Evolutionary conservation across 345 rosid species (phyloP).

Genomic region (Capsella bursapastoris): DNA sequence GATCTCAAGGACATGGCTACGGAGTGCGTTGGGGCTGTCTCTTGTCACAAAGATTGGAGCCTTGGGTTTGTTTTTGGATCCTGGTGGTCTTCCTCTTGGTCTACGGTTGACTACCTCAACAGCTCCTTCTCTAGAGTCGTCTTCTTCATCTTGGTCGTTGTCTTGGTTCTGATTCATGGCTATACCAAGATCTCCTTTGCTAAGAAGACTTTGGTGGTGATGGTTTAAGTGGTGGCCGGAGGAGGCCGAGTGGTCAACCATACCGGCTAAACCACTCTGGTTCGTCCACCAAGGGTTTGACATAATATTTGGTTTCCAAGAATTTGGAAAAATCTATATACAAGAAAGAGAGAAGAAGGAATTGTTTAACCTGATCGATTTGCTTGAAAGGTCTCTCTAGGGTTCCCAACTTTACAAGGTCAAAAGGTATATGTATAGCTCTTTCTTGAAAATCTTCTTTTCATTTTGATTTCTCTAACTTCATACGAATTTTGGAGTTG

Average conservation of each 20-base stretch:
- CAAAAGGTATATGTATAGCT: conserved; percentile 38
- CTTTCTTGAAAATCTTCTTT: background rate
- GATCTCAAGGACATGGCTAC: conserved; percentile 81
- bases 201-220: conserved; percentile 48
- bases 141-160: conserved; percentile 62
- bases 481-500: conserved; percentile 1
- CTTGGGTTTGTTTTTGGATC: conserved; percentile 81
- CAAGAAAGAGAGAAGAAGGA: conserved; percentile 13
- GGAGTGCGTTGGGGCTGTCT: conserved; percentile 88
- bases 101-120: conserved; percentile 71
- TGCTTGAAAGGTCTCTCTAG: conserved; percentile 26
- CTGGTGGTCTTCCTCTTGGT: conserved; percentile 84
- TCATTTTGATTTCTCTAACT: conserved; percentile 9
- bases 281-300: conserved; percentile 85
- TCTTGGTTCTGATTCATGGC: conserved; percentile 46
- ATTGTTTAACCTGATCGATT: background rate
- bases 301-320: conserved; percentile 45
- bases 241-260: conserved; percentile 52
- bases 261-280: conserved; percentile 60
- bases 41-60: conserved; percentile 79
- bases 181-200: conserved; percentile 57
- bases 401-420: conserved; percentile 44
- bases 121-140: conserved; percentile 72
- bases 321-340: background rate
- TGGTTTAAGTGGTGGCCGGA: conserved; percentile 48